Evolutionary conservation across 257 asterid genomes (phyloP), one percentile per base, ranked within the genome.

Genomic region (Eustoma russellianum): DNA sequence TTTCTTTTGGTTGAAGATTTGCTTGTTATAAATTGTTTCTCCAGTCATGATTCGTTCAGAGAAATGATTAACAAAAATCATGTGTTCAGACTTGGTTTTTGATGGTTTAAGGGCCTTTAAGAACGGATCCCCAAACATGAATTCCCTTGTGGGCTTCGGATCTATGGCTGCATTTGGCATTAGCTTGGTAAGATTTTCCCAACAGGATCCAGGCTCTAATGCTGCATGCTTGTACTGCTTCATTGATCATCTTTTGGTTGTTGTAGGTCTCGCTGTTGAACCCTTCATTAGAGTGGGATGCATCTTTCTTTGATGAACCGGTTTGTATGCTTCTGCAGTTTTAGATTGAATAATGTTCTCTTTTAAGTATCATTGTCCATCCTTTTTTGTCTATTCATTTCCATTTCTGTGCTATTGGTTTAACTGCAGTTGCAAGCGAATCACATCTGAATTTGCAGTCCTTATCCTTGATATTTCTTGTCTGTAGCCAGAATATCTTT

Each of bases 71-170:
- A 52, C 55, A 59, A 28, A 28, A 54, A 56, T 35, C 52, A 48
- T 70, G 66, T 58, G 52, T 57, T 38, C 79, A 91, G 98, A 82
- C 76, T 75, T 91, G 79, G 94, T 91, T 64, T 76, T 82, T 74
- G 96, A 91, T 61, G 96, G 96, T 43, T 54, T 87, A 45, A 71
- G 63, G 69, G 95, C 98, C 59, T 77, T 91, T 57, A 59, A 73
- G 57, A 91, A 91, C 77, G 92, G 95, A 48, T 87, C 94, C 7
- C 98, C 98, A 45, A 91, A 91, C 77, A 91, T 84, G 95, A 91
- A 91, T 79, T 91, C 98, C 30, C 98, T 91, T 48, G 96, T 91
- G 52, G 96, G 96, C 65, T 87, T 91, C 73, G 98, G 98, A 63
- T 79, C 96, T n/a, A 63, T 91, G 57, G 98, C 95, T 70, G 95